Base-by-base conservation (phyloP, 257 asterid genomes). In the Solanum neorickii region DNA sequence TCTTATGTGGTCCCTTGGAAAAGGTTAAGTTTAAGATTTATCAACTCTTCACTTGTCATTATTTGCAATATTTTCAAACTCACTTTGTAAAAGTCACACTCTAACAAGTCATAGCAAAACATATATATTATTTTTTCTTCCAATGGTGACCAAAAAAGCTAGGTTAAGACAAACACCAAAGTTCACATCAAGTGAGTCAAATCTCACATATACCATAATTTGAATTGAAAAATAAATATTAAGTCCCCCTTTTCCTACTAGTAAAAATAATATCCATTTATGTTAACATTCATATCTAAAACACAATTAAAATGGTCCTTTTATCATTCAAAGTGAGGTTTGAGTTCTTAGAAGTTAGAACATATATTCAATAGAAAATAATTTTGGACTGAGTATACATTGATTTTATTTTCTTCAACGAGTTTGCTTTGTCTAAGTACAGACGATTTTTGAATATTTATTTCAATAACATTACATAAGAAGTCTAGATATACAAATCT, bases 171-270 rank as follows among this genome's bases (percentile, higher is more conserved):
- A 89, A 88, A 86, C 87, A 78, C 86, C 83, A 47, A 87, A 87
- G 92, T 91, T 91, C 62, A 90, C 91, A 88, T 91, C 91, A 89
- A 56, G 89, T 86, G 91, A 92, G 86, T 88, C 90, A 56, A 90
- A 90, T 86, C 90, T 92, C 73, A 88, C 82, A 88, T 89, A 88
- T 90, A 86, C 87, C 66, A 85, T 83, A 84, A 49, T 39, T 72
- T 87, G 87, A 21, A 89, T 86, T 83, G 88, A 76, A 68, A 20
- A 20, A 56, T 52, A 52, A 52, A 52, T 18, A 86, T 33, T 70
- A 70, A 89, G 88, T 84, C 75, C 41, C 41, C 78, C 77, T 83
- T 86, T 83, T 56, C 62, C 60, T n/a, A 44, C 83, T 83, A 65
- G 37, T 87, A 42, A 39, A 31, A 66, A 12, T 13, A 75, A 9